Base-by-base conservation (phyloP, 352 stramenopile genomes). In the Blastocystis sp. region DNA sequence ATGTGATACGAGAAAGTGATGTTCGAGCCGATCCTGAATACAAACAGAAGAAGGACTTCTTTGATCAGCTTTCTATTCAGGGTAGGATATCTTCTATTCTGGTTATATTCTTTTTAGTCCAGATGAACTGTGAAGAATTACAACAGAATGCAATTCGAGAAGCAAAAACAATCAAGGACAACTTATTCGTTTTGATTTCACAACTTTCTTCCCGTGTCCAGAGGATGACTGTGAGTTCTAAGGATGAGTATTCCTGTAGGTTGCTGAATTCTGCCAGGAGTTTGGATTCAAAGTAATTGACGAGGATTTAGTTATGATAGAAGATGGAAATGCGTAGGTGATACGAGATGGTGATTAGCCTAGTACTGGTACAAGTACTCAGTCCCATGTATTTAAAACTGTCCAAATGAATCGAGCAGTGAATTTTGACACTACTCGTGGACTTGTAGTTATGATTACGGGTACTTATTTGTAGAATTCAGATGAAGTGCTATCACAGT, bases 1-100 rank as follows among this genome's bases (percentile, higher is more conserved):
- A 68, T 69, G 48, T 30, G 9, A 24, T 68, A 15, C 33, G 30
- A 30, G 53, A 68, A 19, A 84, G 44, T 84, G 73, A 84, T 27
- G 33, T 48, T 54, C n/a, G n/a, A 4, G 37, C 53, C 33, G 73
- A 84, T 84, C 73, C 73, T 17, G 73, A 84, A 24, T 84, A 84
- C 44, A 44, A 66, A 30, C 48, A 84, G 48, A 84, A 84, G 56
- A 84, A 84, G 33, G 73, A 64, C 33, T 84, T 84, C 27, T 84
- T 84, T 64, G 73, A 84, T 42, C 51, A 84, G 40, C 35, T 84
- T 19, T n/a, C n/a, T 24, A 22, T 84, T 33, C 64, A 64, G 68
- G 24, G 73, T 84, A 19, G 24, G 9, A 24, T 37, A 64, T 84
- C 24, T 69, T 5, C 19, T n/a, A 22, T 0, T 33, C 68, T 15